Base-by-base conservation (phyloP, 192 early-diverging fungal genomes). In the Coemansia sp. region DNA sequence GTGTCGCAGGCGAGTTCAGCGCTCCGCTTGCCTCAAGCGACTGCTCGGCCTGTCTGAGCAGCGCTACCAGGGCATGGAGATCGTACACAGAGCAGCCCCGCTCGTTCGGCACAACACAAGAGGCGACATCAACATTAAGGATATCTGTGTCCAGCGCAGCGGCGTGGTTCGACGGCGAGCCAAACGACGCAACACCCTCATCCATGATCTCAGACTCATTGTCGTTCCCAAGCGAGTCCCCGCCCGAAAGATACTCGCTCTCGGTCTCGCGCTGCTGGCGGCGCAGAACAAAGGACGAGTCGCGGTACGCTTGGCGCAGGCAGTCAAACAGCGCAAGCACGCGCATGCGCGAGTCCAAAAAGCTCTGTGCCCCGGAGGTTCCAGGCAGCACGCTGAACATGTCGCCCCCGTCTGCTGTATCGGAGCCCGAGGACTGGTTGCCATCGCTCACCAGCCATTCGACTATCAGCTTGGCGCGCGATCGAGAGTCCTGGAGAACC, bases 101-200 rank as follows among this genome's bases (percentile, higher is more conserved):
- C 44, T 84, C 84, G 58, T 87, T 85, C 27, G 63, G 47, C 28
- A 82, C 76, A 20, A 80, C 17, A 34, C 82, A 88, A 2, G 81
- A 68, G 20, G 76, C 61, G 4, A 83, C 70, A 11, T 87, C 69
- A 28, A 89, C 64, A 38, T 82, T 74, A 15, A 87, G 82, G 14
- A 84, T 64, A 38, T 88, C 92, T 2, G 96, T 70, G 65, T 97
- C 94, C 87, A 34, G 88, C 65, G 20, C 86, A 60, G 45, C 86
- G 83, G 72, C 93, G 44, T 17, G 25, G 25, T 22, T 52, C n/a
- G 22, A 31, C 30, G 23, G 28, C 29, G 38, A 57, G 30, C 31
- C 48, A 31, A 58, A 56, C 55, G 68, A 65, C 30, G 56, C 57
- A n/a, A 38, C 41, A 7, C 34, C 57, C 22, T 53, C 71, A 42